phyloP scores from a whole-genome alignment of 805 yeast genomes.

The Candida vaughaniae region DNA sequence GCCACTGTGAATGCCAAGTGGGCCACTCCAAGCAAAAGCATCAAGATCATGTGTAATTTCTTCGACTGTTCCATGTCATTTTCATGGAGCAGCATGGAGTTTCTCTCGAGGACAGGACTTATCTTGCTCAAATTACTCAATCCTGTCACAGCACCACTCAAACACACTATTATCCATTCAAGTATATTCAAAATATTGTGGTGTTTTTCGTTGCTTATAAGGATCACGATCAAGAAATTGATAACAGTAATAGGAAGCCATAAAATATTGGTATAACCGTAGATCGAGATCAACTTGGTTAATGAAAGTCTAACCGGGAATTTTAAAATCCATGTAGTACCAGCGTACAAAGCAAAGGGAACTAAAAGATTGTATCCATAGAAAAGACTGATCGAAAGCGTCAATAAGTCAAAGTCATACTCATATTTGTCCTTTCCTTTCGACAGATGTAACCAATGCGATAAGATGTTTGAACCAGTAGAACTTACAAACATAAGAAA shows the following conservation, averaged over 20 bases:
- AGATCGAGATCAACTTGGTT: slow-evolving; percentile 65
- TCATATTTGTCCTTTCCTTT: slow-evolving; percentile 43
- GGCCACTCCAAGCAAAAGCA: slow-evolving; percentile 42
- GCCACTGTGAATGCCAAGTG: slow-evolving; percentile 62
- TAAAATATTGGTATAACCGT: slow-evolving; percentile 78
- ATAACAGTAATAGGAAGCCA: slow-evolving; percentile 84
- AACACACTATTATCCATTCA: slow-evolving; percentile 61
- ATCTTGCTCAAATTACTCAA: slow-evolving; percentile 49
- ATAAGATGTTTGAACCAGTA: slow-evolving; percentile 64
- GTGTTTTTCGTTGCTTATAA: slow-evolving; percentile 34
- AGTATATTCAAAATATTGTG: slow-evolving; percentile 45
- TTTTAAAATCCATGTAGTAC: slow-evolving; percentile 53
- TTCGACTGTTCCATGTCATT: slow-evolving; percentile 30
- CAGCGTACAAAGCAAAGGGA: slow-evolving; percentile 56
- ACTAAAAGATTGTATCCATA: slow-evolving; percentile 72
- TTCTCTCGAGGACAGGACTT: slow-evolving; percentile 36
- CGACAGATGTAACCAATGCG: slow-evolving; percentile 49
- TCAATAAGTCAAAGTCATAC: slow-evolving; percentile 59
- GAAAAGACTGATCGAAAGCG: slow-evolving; percentile 67
- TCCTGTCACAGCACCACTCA: slow-evolving; percentile 65
- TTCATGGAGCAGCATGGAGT: slow-evolving; percentile 29
- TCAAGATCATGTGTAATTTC: slow-evolving; percentile 33
- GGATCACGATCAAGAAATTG: slow-evolving; percentile 55
- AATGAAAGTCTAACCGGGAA: slow-evolving; percentile 49
- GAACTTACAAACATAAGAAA: slow-evolving; percentile 73